Base-by-base conservation (phyloP, 345 rosid genomes). In the Anacardium occidentale region DNA sequence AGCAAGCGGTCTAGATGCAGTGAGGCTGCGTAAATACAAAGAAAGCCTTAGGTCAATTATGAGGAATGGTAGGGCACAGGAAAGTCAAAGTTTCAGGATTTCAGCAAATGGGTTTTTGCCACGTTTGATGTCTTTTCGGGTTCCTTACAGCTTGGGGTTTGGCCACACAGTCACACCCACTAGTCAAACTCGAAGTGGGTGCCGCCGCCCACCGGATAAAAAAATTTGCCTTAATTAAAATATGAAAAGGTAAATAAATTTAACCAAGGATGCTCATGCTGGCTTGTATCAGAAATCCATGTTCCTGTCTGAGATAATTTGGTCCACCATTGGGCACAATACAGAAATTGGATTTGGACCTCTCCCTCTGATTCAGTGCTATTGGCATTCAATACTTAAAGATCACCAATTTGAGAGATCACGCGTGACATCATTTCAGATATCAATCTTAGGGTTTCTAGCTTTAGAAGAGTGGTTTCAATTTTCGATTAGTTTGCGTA, bases 131-230 rank as follows among this genome's bases (percentile, higher is more conserved):
- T 0, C 13, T 18, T 69, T 44, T 25, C 13, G 54, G 72, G 64
- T 69, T 69, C 55, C 73, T 25, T 69, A 10, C 26, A 56, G 56
- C 40, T 11, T 42, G 64, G 73, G 64, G 44, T 45, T 25, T 58
- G 17, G 2, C n/a, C 24, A n/a, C n/a, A n/a, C n/a, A n/a, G n/a
- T 15, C 12, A 17, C 7, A 45, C 0, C 65, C 56, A 59, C 57
- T 59, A 2, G 47, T 70, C 47, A 60, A 58, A 9, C 57, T 71
- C 64, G 45, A 44, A 69, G 6, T 57, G 26, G 26, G 64, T 25
- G 73, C 54, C 54, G 21, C 42, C 42, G 42, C 42, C 42, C 42
- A 7, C n/a, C 22, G 1, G 58, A 55, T 52, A 14, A 21, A 32
- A n/a, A 48, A 45, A 37, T 3, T 25, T 32, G 66, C 66, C 32